phyloP scores from a whole-genome alignment of 2,329 filamentous ascomycete species.

The Elsinoe fawcettii region DNA sequence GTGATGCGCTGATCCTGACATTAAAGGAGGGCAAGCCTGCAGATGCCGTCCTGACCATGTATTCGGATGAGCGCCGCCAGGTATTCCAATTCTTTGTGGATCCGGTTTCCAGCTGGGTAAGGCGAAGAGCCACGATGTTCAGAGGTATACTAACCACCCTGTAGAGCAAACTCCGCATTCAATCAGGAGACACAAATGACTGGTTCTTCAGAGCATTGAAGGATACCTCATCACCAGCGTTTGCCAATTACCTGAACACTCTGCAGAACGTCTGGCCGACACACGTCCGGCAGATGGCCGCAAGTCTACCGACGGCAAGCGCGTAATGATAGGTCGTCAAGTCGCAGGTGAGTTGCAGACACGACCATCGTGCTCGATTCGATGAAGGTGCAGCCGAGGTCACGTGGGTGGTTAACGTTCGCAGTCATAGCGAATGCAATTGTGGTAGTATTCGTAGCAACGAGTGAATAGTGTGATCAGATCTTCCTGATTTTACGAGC shows the following conservation, averaged over 20 bases:
- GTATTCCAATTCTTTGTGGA: conserved; percentile 29
- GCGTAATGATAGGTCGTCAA: neutral
- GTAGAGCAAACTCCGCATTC: neutral
- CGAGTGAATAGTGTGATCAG: no score
- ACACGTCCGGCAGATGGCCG: neutral
- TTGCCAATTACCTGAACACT: neutral
- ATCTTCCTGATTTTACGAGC: no score
- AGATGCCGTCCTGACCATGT: conserved; percentile 26
- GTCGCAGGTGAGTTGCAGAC: no score
- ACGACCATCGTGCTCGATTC: no score
- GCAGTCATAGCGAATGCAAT: no score
- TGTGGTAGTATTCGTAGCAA: no score
- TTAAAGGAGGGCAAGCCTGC: conserved; percentile 16
- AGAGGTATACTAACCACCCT: neutral
- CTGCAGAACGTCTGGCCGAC: conserved; percentile 4
- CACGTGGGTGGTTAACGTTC: no score
- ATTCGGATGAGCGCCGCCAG: conserved; percentile 27
- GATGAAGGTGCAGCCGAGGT: no score
- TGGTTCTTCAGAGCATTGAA: conserved; percentile 6
- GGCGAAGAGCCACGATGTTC: no score
- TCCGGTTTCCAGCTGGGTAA: conserved; percentile 10
- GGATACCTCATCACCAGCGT: neutral
- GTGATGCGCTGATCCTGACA: conserved; percentile 14
- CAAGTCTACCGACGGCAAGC: neutral
- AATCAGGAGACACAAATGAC: neutral